Evolutionary conservation across 129 eudicot species (phyloP).

Genomic region (Centrapalus pauciflorus): DNA sequence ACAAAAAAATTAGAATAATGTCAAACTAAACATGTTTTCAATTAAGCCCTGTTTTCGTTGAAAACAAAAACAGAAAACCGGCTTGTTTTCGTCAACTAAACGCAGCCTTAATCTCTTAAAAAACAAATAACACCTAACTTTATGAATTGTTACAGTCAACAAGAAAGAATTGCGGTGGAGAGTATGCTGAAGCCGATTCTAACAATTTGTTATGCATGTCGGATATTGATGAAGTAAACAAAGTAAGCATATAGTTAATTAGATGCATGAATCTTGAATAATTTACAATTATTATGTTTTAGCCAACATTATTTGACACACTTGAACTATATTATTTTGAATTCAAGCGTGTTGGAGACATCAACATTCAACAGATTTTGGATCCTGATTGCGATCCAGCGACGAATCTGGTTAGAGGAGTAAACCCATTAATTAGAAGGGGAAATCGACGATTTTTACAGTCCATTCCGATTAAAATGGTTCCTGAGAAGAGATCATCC

Average conservation of each 20-base stretch:
- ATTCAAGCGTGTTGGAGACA: neutral
- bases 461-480: neutral
- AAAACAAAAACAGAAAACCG: too few relatives aligned
- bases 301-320: neutral
- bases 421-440: neutral
- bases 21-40: too few relatives aligned
- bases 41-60: too few relatives aligned
- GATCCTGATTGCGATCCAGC: conserved; percentile 16
- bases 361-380: conserved; percentile 23
- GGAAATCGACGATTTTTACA: neutral
- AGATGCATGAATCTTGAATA: neutral
- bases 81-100: too few relatives aligned
- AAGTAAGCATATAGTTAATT: conserved; percentile 6
- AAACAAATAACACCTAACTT: too few relatives aligned
- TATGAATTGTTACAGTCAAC: neutral
- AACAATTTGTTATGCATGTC: conserved; percentile 10
- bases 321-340: neutral
- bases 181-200: conserved; percentile 20
- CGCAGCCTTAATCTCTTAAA: too few relatives aligned
- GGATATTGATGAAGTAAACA: conserved; percentile 4
- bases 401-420: conserved; percentile 1
- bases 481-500: neutral
- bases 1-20: too few relatives aligned
- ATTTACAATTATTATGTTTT: neutral
- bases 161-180: conserved; percentile 19